These are phyloP conservation scores for Alternaria sp. DNA, from an alignment of 2,329 filamentous ascomycete genomes.

Conservation along the genomic window DNA sequence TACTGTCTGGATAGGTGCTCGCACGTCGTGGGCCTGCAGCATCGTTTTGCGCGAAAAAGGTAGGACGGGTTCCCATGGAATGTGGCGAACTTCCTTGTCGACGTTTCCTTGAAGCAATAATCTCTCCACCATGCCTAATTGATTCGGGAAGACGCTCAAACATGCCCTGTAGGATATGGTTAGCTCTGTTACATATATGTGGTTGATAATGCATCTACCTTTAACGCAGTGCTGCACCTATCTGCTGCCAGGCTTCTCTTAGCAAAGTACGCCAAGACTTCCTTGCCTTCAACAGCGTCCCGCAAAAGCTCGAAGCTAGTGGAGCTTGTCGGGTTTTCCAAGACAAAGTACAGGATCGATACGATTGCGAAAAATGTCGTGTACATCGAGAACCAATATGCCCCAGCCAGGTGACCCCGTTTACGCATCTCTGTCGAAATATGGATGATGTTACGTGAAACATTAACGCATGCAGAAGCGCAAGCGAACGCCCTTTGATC, in stretches of 20 bases:
- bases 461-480: conserved; percentile 71
- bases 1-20: conserved; percentile 49
- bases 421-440: conserved; percentile 81
- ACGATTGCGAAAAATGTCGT: conserved; percentile 84
- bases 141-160: conserved; percentile 85
- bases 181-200: conserved; percentile 11
- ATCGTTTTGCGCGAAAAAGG: conserved; percentile 35
- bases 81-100: conserved; percentile 51
- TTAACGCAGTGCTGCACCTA: conserved; percentile 79
- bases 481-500: conserved; percentile 83
- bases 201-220: conserved; percentile 62
- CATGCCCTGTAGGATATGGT: conserved; percentile 64
- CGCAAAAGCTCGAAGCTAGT: conserved; percentile 82
- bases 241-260: conserved; percentile 90
- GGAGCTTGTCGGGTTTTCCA: conserved; percentile 80
- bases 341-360: conserved; percentile 79
- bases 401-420: conserved; percentile 77
- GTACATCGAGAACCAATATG: conserved; percentile 88
- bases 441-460: conserved; percentile 78
- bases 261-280: conserved; percentile 80
- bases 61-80: conserved; percentile 35
- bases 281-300: conserved; percentile 84
- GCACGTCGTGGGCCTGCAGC: conserved; percentile 40
- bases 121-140: conserved; percentile 61
- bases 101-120: conserved; percentile 47